Percentiles rank a stretch among this genome's conserved stretches.
Conservation (phyloP, 805 yeast genomes). For the Saccharomyces mikatae region DNA sequence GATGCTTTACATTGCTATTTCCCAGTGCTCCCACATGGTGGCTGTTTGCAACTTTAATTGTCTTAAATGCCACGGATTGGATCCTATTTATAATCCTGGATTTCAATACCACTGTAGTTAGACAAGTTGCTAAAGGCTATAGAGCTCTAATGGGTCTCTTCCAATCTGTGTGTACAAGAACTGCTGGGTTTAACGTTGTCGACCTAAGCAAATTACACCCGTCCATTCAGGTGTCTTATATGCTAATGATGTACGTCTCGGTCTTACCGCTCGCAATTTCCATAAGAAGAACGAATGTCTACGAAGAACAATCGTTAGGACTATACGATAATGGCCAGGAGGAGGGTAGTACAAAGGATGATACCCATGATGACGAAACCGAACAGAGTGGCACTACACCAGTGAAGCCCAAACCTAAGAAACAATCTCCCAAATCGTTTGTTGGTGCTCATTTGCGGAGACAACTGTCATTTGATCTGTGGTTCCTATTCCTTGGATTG, state of each 20-base stretch:
- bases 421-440: conserved; percentile 44
- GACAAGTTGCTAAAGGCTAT: conserved; percentile 51
- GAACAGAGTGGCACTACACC: neutral
- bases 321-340: conserved; percentile 38
- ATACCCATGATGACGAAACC: conserved; percentile 16
- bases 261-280: conserved; percentile 93
- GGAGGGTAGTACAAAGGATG: conserved; percentile 4
- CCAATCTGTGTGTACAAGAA: conserved; percentile 87
- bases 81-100: conserved; percentile 73
- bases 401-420: conserved; percentile 10
- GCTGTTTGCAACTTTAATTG: conserved; percentile 66
- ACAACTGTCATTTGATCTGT: conserved; percentile 85
- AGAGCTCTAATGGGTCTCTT: conserved; percentile 73
- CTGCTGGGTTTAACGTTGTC: conserved; percentile 79
- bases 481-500: conserved; percentile 86
- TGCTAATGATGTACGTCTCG: conserved; percentile 96
- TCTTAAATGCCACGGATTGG: conserved; percentile 67
- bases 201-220: conserved; percentile 67
- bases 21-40: conserved; percentile 94
- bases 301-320: conserved; percentile 92
- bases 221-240: conserved; percentile 83
- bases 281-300: conserved; percentile 90
- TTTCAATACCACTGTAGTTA: conserved; percentile 42
- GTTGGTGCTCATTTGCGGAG: conserved; percentile 81
- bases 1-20: conserved; percentile 86